These are phyloP conservation scores for Colletotrichum sp. DNA, from an alignment of 2,329 filamentous ascomycete genomes.

Conservation along the genomic window DNA sequence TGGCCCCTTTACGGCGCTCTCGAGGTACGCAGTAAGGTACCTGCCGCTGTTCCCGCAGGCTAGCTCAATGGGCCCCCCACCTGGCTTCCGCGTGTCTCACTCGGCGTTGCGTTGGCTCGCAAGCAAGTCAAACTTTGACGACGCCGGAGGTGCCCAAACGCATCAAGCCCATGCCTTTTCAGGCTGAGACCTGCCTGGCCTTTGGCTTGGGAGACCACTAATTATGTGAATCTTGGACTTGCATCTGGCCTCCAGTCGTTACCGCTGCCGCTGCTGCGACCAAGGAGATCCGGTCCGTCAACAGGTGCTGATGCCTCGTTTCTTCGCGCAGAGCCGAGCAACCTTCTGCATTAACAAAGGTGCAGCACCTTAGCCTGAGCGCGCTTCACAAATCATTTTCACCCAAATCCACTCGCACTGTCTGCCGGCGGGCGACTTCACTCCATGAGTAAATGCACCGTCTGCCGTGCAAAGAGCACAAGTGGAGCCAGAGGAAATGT, in stretches of 20 bases:
- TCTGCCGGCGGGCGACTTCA: background rate
- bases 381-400: background rate
- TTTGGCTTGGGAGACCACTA: background rate
- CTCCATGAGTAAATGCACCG: background rate
- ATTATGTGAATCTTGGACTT: background rate
- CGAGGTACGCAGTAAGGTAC: background rate
- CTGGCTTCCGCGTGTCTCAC: background rate
- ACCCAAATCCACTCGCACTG: background rate
- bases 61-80: background rate
- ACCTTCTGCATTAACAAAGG: background rate
- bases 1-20: background rate
- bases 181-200: background rate
- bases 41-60: constrained; percentile 11
- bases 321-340: background rate
- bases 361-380: background rate
- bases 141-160: background rate
- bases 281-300: background rate
- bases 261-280: background rate
- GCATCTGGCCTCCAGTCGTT: background rate
- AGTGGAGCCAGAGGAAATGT: background rate
- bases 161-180: background rate
- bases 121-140: background rate
- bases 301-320: background rate
- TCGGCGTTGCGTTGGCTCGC: background rate
- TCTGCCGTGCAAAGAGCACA: background rate